These are phyloP conservation scores for Alternaria alternata DNA, from an alignment of 2,329 filamentous ascomycete species.

Conservation along the genomic window DNA sequence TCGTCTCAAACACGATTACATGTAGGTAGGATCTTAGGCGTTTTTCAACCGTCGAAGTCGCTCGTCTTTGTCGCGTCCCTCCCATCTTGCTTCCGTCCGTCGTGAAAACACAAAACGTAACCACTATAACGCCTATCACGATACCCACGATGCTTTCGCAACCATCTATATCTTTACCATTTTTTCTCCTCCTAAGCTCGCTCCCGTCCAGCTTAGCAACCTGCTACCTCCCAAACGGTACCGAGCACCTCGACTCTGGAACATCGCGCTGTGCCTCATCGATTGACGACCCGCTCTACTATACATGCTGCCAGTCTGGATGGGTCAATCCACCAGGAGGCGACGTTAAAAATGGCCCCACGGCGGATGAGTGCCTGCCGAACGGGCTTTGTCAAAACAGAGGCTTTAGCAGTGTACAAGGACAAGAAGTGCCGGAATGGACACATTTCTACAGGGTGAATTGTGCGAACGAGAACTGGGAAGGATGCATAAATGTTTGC, in stretches of 20 bases:
- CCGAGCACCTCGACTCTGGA: not conserved
- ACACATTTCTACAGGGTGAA: conserved; percentile 16
- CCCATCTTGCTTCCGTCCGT: not conserved
- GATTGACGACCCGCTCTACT: conserved; percentile 3
- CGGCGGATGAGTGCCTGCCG: conserved; percentile 21
- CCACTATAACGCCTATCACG: not conserved
- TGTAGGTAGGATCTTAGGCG: not conserved
- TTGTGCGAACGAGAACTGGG: conserved; percentile 16
- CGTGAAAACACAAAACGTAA: not conserved
- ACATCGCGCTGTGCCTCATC: conserved; percentile 11
- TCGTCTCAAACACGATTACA: not conserved
- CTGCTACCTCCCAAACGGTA: conserved; percentile 15
- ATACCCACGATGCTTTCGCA: not conserved
- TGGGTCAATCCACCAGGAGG: conserved; percentile 16
- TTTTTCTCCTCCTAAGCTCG: not conserved
- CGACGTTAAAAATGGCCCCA: conserved; percentile 8
- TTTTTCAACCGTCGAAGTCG: not conserved
- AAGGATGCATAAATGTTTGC: conserved; percentile 22
- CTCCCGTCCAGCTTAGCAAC: not conserved
- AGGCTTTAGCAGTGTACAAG: not conserved
- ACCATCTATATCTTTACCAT: not conserved
- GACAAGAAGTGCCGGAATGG: not conserved
- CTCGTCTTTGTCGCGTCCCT: not conserved
- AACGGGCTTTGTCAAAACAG: conserved; percentile 25
- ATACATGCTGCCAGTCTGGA: conserved; percentile 18